phyloP scores from a whole-genome alignment of 176 grass and related monocot genomes.

The Pharus latifolius region DNA sequence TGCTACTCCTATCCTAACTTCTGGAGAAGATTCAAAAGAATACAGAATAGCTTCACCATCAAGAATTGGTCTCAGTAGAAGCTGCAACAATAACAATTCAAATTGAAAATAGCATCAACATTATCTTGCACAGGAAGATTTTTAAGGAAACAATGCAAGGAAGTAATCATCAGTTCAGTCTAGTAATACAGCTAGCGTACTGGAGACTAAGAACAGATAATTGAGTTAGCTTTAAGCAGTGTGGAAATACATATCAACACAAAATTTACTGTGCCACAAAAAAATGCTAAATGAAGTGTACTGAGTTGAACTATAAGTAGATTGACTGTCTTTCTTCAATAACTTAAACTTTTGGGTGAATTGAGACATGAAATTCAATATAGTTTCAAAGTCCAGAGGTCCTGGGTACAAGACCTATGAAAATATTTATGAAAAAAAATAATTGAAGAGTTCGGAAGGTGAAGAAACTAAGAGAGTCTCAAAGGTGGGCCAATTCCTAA shows the following conservation, averaged over 20 bases:
- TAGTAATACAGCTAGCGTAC: not conserved
- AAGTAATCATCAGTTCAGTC: not conserved
- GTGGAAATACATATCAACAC: not conserved
- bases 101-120: slow-evolving; percentile 2
- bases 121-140: not conserved
- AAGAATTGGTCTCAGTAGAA: slow-evolving; percentile 84
- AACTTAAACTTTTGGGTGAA: too few species aligned
- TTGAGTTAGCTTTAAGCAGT: not conserved
- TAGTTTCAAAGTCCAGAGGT: too few species aligned
- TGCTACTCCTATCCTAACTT: slow-evolving; percentile 85
- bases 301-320: too few species aligned
- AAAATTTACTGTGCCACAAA: not conserved
- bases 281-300: not conserved
- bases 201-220: not conserved
- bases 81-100: slow-evolving; percentile 41
- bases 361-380: too few species aligned
- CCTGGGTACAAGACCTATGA: too few species aligned
- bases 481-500: too few species aligned
- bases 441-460: too few species aligned
- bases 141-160: not conserved
- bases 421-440: too few species aligned
- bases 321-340: too few species aligned
- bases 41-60: slow-evolving; percentile 95
- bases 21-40: slow-evolving; percentile 86
- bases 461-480: too few species aligned